Evolutionary conservation across 495 filamentous ascomycete species (phyloP).

Genomic region (Aspergillus panamensis): DNA sequence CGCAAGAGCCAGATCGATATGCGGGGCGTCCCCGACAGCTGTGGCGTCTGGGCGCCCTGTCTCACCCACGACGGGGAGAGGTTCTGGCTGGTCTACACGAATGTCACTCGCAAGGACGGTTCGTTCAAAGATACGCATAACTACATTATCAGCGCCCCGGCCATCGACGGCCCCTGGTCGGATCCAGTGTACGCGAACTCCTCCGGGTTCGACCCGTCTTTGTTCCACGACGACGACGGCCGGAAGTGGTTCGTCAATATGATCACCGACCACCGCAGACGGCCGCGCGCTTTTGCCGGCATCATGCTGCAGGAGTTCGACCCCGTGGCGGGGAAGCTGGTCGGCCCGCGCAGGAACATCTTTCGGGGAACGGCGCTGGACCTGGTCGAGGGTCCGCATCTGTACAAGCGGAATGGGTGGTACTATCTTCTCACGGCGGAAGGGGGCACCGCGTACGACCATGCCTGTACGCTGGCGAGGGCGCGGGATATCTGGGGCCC

Average conservation of each 20-base stretch:
- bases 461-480: slow-evolving; percentile 10
- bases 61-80: slow-evolving; percentile 54
- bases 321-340: not conserved
- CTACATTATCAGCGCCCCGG: slow-evolving; percentile 4
- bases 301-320: slow-evolving; percentile 9
- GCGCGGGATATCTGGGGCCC: slow-evolving; percentile 11
- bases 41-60: slow-evolving; percentile 63
- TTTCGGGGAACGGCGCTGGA: slow-evolving; percentile 19
- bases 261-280: not conserved
- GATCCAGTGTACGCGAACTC: slow-evolving; percentile 53
- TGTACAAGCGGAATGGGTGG: slow-evolving; percentile 10
- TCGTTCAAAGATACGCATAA: slow-evolving; percentile 6
- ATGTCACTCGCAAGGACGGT: slow-evolving; percentile 8
- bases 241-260: slow-evolving; percentile 25
- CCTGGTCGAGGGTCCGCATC: slow-evolving; percentile 43
- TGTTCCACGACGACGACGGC: slow-evolving; percentile 58
- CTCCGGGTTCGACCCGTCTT: slow-evolving; percentile 54
- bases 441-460: slow-evolving; percentile 9
- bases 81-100: slow-evolving; percentile 35
- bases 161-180: slow-evolving; percentile 41
- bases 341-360: slow-evolving; percentile 6
- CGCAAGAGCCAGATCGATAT: slow-evolving; percentile 19
- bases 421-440: slow-evolving; percentile 14
- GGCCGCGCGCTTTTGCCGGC: not conserved
- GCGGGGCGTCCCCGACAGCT: slow-evolving; percentile 48